These are phyloP conservation scores for Cucumis melo DNA, from an alignment of 306 rosid genomes.

Conservation along the genomic window DNA sequence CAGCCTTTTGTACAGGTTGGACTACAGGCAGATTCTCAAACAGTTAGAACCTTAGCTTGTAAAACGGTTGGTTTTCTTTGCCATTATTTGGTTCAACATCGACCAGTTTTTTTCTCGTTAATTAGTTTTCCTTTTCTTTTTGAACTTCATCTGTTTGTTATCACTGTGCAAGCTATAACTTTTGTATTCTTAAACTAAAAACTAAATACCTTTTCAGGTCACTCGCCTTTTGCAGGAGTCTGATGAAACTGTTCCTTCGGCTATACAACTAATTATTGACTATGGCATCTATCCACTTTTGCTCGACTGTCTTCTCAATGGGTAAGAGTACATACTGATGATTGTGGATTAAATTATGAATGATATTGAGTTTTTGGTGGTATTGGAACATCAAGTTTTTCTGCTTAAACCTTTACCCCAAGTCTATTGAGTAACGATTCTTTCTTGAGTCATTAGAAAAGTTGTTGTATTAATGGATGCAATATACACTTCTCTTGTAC, in stretches of 20 bases:
- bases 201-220: conserved; percentile 33
- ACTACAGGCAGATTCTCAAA: conserved; percentile 66
- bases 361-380: not conserved
- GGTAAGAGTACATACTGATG: conserved; percentile 34
- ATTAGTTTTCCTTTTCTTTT: not conserved
- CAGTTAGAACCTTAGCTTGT: conserved; percentile 69
- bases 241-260: conserved; percentile 20
- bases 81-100: not conserved
- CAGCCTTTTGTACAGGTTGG: conserved; percentile 86
- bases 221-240: conserved; percentile 44
- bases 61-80: conserved; percentile 43
- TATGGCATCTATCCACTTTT: conserved; percentile 53
- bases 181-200: not conserved
- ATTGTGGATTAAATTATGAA: not conserved
- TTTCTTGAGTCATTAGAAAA: not conserved
- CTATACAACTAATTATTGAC: conserved; percentile 39
- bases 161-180: not conserved
- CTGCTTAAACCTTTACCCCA: not conserved
- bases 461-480: not conserved
- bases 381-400: not conserved
- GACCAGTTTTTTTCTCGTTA: not conserved
- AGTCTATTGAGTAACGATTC: not conserved
- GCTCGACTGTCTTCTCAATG: conserved; percentile 69
- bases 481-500: not conserved
- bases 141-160: not conserved